These are phyloP conservation scores for Sporothrix inflata DNA, from an alignment of 2,329 filamentous ascomycete genomes.

Conservation along the genomic window DNA sequence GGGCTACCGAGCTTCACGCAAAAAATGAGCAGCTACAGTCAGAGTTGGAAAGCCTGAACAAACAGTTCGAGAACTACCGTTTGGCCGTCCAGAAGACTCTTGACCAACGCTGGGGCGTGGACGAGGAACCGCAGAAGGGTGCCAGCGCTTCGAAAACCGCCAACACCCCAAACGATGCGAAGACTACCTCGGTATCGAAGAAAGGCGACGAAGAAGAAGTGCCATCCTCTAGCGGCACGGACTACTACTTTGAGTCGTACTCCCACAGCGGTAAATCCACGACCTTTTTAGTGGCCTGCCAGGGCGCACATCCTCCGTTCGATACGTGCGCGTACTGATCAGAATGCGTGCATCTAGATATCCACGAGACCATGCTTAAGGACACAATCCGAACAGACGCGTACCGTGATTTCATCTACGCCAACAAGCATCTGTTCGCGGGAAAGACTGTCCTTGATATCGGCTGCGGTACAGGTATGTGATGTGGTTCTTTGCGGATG, in stretches of 20 bases:
- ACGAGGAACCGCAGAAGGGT: conserved; percentile 45
- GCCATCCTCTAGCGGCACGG: conserved; percentile 44
- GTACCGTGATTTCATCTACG: conserved; percentile 94
- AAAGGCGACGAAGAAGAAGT: conserved; percentile 37
- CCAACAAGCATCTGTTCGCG: conserved; percentile 83
- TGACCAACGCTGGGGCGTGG: conserved; percentile 65
- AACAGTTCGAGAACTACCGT: conserved; percentile 68
- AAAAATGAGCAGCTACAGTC: conserved; percentile 62
- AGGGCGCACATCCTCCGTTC: background rate
- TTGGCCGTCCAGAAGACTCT: conserved; percentile 67
- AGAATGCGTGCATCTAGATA: conserved; percentile 56
- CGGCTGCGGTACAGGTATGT: conserved; percentile 72
- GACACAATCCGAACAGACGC: conserved; percentile 85
- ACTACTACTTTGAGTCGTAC: conserved; percentile 65
- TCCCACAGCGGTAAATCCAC: conserved; percentile 57
- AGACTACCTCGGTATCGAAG: conserved; percentile 32
- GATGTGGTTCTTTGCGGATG: too few species aligned
- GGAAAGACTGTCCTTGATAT: conserved; percentile 89
- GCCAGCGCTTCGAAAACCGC: conserved; percentile 15
- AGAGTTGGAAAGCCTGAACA: conserved; percentile 61
- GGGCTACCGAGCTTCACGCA: conserved; percentile 43
- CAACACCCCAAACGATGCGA: background rate
- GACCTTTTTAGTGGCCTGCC: too few species aligned
- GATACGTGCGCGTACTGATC: background rate
- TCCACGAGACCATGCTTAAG: conserved; percentile 96